phyloP scores from a whole-genome alignment of 768 basidiomycete genomes.

The Tremella mesenterica region DNA sequence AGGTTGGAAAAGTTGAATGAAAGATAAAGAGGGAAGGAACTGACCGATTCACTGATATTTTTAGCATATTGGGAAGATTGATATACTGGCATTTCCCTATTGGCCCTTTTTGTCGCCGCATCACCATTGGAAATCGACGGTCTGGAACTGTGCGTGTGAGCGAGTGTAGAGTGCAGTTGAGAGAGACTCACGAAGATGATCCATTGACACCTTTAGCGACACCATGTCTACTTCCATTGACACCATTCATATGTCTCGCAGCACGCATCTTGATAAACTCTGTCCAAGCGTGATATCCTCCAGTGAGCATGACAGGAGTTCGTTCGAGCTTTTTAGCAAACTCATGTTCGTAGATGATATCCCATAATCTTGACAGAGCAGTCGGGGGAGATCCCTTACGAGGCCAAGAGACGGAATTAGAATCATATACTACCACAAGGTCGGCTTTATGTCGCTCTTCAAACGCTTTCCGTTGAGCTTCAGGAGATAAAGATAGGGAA shows the following conservation, averaged over 20 bases:
- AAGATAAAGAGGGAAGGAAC: background rate
- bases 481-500: slow-evolving; percentile 62
- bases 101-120: slow-evolving; percentile 17
- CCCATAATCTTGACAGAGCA: slow-evolving; percentile 56
- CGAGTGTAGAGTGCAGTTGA: background rate
- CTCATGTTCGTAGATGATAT: slow-evolving; percentile 63
- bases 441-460: slow-evolving; percentile 79
- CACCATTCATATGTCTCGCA: background rate
- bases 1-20: background rate
- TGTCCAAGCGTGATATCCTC: slow-evolving; percentile 78
- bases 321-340: slow-evolving; percentile 57
- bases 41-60: slow-evolving; percentile 37
- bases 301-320: slow-evolving; percentile 71
- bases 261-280: slow-evolving; percentile 43
- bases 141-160: background rate
- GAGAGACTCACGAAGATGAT: background rate
- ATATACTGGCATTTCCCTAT: slow-evolving; percentile 37
- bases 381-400: slow-evolving; percentile 48
- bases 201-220: background rate
- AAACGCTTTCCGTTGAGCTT: slow-evolving; percentile 65
- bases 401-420: slow-evolving; percentile 50
- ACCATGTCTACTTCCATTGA: background rate
- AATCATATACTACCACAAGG: slow-evolving; percentile 75
- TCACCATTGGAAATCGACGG: slow-evolving; percentile 9
- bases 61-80: slow-evolving; percentile 38